Evolutionary conservation across 225 moss, liverwort and hornwort genomes (phyloP), one percentile per base, ranked within the genome.

Genomic region (Anthoceros angustus): DNA sequence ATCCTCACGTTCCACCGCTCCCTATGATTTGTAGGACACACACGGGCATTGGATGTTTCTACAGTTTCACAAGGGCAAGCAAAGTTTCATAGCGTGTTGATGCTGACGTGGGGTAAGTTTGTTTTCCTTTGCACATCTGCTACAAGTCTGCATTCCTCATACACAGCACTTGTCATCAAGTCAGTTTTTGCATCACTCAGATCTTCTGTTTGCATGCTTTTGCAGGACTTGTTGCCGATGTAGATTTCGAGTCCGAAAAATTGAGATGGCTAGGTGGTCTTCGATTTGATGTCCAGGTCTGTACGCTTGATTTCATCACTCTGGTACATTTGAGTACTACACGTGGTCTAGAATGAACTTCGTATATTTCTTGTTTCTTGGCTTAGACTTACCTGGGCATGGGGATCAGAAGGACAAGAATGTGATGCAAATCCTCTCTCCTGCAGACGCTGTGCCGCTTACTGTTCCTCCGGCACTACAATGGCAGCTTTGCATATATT

Each of bases 211-310:
- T 18, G 15, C 12, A 18, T 55, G 38, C 40, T 63, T 10, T 21
- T 62, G 41, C 68, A 87, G 87, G 93, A 66, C 87, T 93, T 68
- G 80, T 87, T 40, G 84, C 86, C 25, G 93, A 93, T 77, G 89
- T 89, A 67, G 93, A 93, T 69, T 79, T 93, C 67, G 93, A 93
- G 78, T 93, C 93, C 5, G 93, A 93, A 73, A 87, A 79, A 63
- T 78, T 80, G 65, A 86, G 93, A 75, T 77, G 72, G 78, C 80
- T 93, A 71, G 93, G 93, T 68, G 72, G 72, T 69, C 68, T 93
- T 42, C 89, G 89, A 66, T 70, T 93, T 62, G 93, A 93, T 78
- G 81, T 93, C 55, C 84, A 86, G 78, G 92, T 93, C 86, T 24
- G 73, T 75, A 24, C 66, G 67, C 32, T 41, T 24, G 23, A 9